phyloP scores from a whole-genome alignment of 2,329 filamentous ascomycete species.

The Lachnellula willkommii region DNA sequence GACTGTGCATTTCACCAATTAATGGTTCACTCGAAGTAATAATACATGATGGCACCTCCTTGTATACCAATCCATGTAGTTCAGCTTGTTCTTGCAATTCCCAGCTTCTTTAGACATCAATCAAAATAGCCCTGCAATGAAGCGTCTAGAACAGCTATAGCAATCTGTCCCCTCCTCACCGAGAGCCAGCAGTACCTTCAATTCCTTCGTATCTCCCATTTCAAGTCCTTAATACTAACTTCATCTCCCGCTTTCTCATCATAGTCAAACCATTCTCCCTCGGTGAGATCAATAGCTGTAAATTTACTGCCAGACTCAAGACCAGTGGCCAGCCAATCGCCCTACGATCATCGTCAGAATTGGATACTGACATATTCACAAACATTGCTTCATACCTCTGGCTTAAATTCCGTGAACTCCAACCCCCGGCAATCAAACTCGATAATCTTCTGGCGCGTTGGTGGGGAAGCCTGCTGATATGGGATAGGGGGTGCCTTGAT shows the following conservation, averaged over 20 bases:
- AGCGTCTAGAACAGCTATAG: neutral
- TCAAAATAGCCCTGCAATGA: neutral
- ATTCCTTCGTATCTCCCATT: conserved; percentile 64
- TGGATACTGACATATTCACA: neutral
- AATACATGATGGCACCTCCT: no score
- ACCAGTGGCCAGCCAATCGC: conserved; percentile 84
- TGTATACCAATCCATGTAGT: no score
- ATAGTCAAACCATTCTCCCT: conserved; percentile 98
- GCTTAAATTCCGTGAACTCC: conserved; percentile 84
- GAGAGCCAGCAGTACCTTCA: conserved; percentile 8
- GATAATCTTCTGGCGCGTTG: conserved; percentile 73
- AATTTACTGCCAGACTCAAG: conserved; percentile 78
- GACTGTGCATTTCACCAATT: neutral
- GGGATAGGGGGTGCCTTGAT: conserved; percentile 69
- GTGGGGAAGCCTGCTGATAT: conserved; percentile 66
- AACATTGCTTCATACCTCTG: conserved; percentile 59
- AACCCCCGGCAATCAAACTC: conserved; percentile 91
- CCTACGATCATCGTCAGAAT: conserved; percentile 44
- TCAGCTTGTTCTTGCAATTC: neutral
- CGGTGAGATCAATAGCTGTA: conserved; percentile 69
- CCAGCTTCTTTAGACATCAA: neutral
- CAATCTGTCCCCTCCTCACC: neutral
- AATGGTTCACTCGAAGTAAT: neutral
- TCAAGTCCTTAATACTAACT: conserved; percentile 84
- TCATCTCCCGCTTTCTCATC: conserved; percentile 90